Conservation (phyloP, 306 rosid genomes). For the Ammopiptanthus mongolicus region DNA sequence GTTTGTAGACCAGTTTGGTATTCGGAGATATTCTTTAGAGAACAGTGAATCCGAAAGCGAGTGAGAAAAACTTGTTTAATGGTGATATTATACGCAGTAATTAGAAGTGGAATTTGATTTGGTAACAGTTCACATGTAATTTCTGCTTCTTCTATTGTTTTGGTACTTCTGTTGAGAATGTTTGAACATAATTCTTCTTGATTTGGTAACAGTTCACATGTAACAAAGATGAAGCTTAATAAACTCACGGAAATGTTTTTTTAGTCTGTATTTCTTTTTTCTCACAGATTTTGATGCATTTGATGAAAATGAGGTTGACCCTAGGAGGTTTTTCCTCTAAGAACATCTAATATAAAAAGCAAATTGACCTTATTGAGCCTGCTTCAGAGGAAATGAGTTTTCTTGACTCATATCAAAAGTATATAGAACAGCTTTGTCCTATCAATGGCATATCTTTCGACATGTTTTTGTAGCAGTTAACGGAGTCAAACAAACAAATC, state of each 20-base stretch:
- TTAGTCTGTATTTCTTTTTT: too few relatives aligned
- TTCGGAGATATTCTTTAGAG: slow-evolving; percentile 47
- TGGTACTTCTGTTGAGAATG: slow-evolving; percentile 34
- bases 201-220: too few relatives aligned
- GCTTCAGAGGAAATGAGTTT: background rate
- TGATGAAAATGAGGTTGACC: too few relatives aligned
- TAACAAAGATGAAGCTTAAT: too few relatives aligned
- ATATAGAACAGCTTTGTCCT: background rate
- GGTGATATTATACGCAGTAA: slow-evolving; percentile 39
- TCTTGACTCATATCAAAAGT: background rate
- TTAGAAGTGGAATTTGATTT: slow-evolving; percentile 37
- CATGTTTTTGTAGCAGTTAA: background rate
- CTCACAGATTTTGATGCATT: too few relatives aligned
- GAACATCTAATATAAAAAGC: too few relatives aligned
- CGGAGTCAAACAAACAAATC: slow-evolving; percentile 5
- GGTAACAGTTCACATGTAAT: slow-evolving; percentile 39
- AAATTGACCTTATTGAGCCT: background rate
- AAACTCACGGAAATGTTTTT: too few relatives aligned
- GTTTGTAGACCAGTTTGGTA: slow-evolving; percentile 68
- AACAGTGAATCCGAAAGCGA: slow-evolving; percentile 45
- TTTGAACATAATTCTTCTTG: slow-evolving; percentile 55
- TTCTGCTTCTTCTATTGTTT: slow-evolving; percentile 32
- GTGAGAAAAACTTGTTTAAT: slow-evolving; percentile 26
- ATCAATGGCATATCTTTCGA: background rate
- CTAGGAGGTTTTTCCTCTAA: too few relatives aligned